A percentile compares a stretch with the other conserved stretches of the same genome.
Conservation (phyloP, 495 filamentous ascomycete species). For the Thermochaetoides thermophila region DNA sequence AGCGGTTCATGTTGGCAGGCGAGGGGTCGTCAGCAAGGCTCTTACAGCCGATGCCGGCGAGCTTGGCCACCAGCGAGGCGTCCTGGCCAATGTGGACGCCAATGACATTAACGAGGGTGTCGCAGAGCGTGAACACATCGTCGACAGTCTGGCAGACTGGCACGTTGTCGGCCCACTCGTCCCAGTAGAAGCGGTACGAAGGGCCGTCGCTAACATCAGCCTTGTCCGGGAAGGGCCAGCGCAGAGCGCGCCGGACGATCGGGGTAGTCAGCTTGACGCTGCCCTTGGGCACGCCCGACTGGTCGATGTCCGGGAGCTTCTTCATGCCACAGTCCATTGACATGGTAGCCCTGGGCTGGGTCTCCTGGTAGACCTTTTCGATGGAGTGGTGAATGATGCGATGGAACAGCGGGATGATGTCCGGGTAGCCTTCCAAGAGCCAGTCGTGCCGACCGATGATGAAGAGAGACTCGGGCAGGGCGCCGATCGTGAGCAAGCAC, state of each 20-base stretch:
- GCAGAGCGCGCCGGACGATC: conserved; percentile 44
- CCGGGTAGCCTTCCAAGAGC: conserved; percentile 69
- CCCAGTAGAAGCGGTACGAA: conserved; percentile 87
- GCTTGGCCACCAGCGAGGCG: conserved; percentile 55
- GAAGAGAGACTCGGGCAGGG: conserved; percentile 83
- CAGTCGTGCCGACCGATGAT: conserved; percentile 85
- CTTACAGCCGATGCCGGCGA: conserved; percentile 65
- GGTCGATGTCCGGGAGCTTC: conserved; percentile 41
- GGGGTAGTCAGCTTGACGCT: conserved; percentile 42
- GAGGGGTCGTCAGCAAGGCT: conserved; percentile 59
- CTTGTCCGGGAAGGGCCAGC: conserved; percentile 68
- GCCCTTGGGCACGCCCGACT: conserved; percentile 49
- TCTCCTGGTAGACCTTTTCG: conserved; percentile 32
- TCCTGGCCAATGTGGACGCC: conserved; percentile 85
- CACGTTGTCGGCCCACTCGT: conserved; percentile 89
- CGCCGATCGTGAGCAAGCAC: conserved; percentile 78
- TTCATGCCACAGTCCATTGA: conserved; percentile 25
- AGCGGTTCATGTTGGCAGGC: conserved; percentile 49
- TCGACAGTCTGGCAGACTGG: conserved; percentile 81
- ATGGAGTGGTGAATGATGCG: conserved; percentile 72
- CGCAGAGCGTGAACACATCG: conserved; percentile 78
- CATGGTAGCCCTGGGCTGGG: conserved; percentile 10
- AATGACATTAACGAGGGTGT: conserved; percentile 66
- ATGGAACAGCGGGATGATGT: conserved; percentile 51
- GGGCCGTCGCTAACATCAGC: conserved; percentile 55